Conservation (phyloP, 139 green algal species). For the Diplosphaera chodatii region DNA sequence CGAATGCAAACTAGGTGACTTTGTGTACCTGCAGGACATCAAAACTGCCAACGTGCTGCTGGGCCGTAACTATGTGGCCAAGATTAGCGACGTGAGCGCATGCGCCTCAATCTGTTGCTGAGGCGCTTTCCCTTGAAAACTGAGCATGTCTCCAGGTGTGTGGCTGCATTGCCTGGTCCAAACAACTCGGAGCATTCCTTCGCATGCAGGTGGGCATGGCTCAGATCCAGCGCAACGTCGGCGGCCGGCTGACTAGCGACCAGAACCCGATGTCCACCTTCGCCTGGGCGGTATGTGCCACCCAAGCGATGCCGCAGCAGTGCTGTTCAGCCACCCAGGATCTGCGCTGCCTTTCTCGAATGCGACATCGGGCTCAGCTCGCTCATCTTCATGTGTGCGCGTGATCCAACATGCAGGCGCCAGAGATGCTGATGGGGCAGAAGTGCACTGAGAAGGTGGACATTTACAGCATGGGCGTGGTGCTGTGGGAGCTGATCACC, state of each 20-base stretch:
- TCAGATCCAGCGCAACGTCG: background rate
- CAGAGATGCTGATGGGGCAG: constrained; percentile 34
- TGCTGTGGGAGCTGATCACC: constrained; percentile 15
- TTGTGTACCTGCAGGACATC: background rate
- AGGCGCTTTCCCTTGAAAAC: too few relatives aligned
- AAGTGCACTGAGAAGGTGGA: constrained; percentile 25
- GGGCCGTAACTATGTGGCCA: background rate
- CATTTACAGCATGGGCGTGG: constrained; percentile 9
- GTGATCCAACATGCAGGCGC: constrained; percentile 10
- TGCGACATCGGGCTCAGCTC: too few relatives aligned
- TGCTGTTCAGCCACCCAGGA: too few relatives aligned
- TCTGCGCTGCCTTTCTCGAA: too few relatives aligned
- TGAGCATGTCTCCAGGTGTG: too few relatives aligned
- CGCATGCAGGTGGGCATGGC: background rate
- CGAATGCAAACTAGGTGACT: too few relatives aligned
- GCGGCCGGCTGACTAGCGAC: background rate
- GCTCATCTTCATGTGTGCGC: too few relatives aligned
- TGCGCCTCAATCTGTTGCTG: too few relatives aligned
- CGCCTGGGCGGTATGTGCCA: constrained; percentile 1
- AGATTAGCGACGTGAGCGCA: background rate
- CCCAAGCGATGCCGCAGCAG: too few relatives aligned
- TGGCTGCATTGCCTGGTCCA: too few relatives aligned
- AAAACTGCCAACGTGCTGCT: background rate
- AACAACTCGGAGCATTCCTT: too few relatives aligned
- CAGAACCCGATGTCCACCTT: background rate